Conservation (phyloP, 768 basidiomycete genomes). For the Phaeolepiota aurea region DNA sequence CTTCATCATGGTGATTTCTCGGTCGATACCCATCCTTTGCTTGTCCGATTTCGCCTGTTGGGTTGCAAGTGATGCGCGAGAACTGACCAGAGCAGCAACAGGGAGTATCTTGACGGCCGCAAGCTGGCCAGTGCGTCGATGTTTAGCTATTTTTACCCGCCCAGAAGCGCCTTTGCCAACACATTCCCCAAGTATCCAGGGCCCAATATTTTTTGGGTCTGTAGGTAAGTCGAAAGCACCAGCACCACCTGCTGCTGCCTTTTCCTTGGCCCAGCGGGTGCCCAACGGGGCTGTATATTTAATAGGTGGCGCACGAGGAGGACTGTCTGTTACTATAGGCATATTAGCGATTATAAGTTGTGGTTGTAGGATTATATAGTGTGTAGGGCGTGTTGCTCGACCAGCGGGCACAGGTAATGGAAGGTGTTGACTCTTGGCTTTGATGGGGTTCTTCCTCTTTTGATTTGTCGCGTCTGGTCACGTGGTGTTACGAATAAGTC, state of each 20-base stretch:
- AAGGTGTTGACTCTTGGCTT: constrained; percentile 10
- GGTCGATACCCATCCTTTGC: constrained; percentile 78
- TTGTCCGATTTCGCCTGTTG: constrained; percentile 71
- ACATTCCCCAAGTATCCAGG: constrained; percentile 90
- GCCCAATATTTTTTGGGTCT: constrained; percentile 82
- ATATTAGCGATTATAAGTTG: constrained; percentile 10
- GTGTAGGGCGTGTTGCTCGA: constrained; percentile 26
- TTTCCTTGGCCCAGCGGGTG: constrained; percentile 85
- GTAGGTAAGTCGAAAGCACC: constrained; percentile 74
- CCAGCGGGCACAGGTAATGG: constrained; percentile 30
- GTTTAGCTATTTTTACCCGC: constrained; percentile 89
- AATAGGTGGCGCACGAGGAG: constrained; percentile 65
- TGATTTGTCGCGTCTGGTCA: no score
- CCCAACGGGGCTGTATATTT: constrained; percentile 63
- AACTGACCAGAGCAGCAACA: constrained; percentile 66
- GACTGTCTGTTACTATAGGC: constrained; percentile 34
- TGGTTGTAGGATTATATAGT: constrained; percentile 11
- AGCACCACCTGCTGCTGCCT: constrained; percentile 66
- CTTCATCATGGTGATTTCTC: constrained; percentile 99
- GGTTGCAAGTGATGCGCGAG: constrained; percentile 58
- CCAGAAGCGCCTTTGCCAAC: constrained; percentile 93
- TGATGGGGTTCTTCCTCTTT: no score
- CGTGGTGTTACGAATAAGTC: no score
- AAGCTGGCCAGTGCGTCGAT: constrained; percentile 78
- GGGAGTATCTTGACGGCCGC: constrained; percentile 96